A percentile compares a stretch with the other conserved stretches of the same genome.
Evolutionary conservation across 208 protist species (phyloP).

Genomic region (Borovskyia barvae): DNA sequence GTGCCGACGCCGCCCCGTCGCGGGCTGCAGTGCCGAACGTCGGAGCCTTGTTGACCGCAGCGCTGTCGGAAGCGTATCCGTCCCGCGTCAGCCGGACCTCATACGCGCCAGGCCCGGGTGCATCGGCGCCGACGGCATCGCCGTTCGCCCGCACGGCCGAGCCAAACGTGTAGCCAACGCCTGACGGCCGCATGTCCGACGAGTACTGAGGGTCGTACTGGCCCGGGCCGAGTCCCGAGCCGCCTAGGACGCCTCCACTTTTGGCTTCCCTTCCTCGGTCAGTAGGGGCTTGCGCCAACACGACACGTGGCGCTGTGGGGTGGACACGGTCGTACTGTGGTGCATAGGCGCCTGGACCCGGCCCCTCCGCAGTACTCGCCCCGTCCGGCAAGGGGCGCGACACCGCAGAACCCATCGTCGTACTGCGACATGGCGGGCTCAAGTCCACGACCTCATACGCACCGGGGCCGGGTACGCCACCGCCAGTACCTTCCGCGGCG

Average conservation of each 20-base stretch:
- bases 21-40: slow-evolving; percentile 13
- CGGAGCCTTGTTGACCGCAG: background rate
- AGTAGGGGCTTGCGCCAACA: slow-evolving; percentile 5
- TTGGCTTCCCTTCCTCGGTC: background rate
- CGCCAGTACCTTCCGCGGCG: background rate
- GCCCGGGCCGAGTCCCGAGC: slow-evolving; percentile 4
- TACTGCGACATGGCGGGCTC: slow-evolving; percentile 16
- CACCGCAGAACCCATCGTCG: slow-evolving; percentile 29
- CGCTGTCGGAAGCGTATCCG: background rate
- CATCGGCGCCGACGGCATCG: background rate
- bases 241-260: background rate
- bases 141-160: slow-evolving; percentile 2
- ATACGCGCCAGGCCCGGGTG: slow-evolving; percentile 54
- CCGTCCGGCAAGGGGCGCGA: slow-evolving; percentile 1
- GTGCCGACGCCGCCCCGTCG: background rate
- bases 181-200: background rate
- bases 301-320: slow-evolving; percentile 9
- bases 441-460: slow-evolving; percentile 31
- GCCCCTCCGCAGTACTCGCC: slow-evolving; percentile 1
- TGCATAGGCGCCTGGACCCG: slow-evolving; percentile 39
- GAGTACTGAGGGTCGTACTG: slow-evolving; percentile 26
- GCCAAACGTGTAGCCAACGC: slow-evolving; percentile 11
- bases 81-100: slow-evolving; percentile 13
- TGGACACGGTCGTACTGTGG: slow-evolving; percentile 24
- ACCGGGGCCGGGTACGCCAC: slow-evolving; percentile 11